Evolutionary conservation across 108 stramenopile species (phyloP), one percentile per base, ranked within the genome.

Genomic region (Conticribra guillardii): DNA sequence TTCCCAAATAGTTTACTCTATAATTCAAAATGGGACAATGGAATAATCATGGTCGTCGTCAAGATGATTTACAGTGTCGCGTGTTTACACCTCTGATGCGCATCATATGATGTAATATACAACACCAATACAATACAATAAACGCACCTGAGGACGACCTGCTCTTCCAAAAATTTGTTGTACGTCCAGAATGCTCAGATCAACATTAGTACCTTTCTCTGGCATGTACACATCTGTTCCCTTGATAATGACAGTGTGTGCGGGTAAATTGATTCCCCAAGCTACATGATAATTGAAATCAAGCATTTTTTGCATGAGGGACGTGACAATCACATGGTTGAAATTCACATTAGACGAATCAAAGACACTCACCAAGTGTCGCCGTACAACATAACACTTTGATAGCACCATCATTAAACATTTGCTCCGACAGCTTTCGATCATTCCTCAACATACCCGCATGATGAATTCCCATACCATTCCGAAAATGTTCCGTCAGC

Each of bases 221-320:
- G 98, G 95, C 73, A 96, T 97, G 90, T 99, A 99, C 24, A 99
- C 91, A 64, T 99, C 96, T 2, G 99, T 99, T 15, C 99, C 99
- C 73, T 99, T 99, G 65, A 98, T 93, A 28, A 99, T 80, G 27
- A 99, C 99, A 2, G 90, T 87, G 71, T 96, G 94, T 7, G 92
- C 94, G 1, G 99, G 99, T 0, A 99, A 75, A 67, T 99, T 99
- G 54, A 99, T 74, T 0, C 94, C 92, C 93, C 92, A 94, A 1
- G 92, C 93, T 68, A 41, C 32, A 51, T n/a, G n/a, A n/a, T n/a
- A n/a, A n/a, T n/a, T n/a, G n/a, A n/a, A n/a, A n/a, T n/a, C n/a
- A n/a, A n/a, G n/a, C n/a, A n/a, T n/a, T n/a, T n/a, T n/a, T n/a
- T n/a, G n/a, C n/a, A n/a, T n/a, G n/a, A n/a, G n/a, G n/a, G n/a